Percentiles rank a stretch among this genome's conserved stretches.
phyloP scores from a whole-genome alignment of 2,329 filamentous ascomycete genomes.

The Lasiodiplodia theobromae region DNA sequence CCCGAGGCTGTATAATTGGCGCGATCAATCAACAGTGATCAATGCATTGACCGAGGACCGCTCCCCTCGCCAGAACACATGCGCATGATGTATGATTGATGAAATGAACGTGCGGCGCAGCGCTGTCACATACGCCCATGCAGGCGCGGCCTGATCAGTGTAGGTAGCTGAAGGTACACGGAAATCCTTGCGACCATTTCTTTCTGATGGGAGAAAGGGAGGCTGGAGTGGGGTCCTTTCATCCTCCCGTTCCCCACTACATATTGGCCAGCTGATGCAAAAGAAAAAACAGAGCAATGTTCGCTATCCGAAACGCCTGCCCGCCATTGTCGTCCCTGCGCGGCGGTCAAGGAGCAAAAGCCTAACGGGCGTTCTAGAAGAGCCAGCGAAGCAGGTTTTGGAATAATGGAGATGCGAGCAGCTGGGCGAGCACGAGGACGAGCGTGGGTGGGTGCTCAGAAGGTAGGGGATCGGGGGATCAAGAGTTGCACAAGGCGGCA shows the following conservation, averaged over 20 bases:
- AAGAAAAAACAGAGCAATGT: too few species aligned
- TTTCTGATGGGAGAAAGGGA: neutral
- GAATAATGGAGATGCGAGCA: neutral
- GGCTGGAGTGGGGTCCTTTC: neutral
- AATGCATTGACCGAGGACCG: neutral
- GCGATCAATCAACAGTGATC: too few species aligned
- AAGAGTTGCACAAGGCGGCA: neutral
- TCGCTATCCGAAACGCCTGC: slow-evolving; percentile 10
- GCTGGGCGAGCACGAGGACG: neutral
- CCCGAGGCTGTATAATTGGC: too few species aligned
- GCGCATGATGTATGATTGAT: neutral
- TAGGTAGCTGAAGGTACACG: neutral
- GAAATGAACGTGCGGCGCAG: neutral
- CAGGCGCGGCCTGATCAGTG: neutral
- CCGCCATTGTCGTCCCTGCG: neutral
- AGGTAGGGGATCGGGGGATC: neutral
- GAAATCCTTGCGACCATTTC: too few species aligned
- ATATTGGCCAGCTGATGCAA: neutral
- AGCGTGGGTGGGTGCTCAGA: neutral
- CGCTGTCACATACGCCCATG: neutral
- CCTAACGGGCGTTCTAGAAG: slow-evolving; percentile 10
- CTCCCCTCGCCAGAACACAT: too few species aligned
- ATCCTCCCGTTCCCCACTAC: too few species aligned
- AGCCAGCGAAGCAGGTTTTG: slow-evolving; percentile 18
- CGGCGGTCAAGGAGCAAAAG: neutral